Conservation (phyloP, 768 basidiomycete genomes). For the Gloeopeniophorella convolvens region DNA sequence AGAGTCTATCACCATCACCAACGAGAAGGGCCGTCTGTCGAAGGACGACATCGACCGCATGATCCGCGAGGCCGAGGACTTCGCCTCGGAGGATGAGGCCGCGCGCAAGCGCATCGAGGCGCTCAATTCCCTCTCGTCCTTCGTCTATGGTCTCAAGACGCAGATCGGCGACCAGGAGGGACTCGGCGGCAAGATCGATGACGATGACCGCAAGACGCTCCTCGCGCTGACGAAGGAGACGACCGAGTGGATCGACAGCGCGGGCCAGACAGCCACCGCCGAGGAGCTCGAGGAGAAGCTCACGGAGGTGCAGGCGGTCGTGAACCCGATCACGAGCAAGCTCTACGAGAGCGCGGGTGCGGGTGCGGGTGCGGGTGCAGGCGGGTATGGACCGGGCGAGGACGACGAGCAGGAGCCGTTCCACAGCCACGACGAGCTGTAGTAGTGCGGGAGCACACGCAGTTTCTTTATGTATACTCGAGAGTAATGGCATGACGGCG, state of each 20-base stretch:
- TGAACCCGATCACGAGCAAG: slow-evolving; percentile 44
- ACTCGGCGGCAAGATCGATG: slow-evolving; percentile 79
- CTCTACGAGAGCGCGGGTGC: slow-evolving; percentile 26
- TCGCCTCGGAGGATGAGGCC: slow-evolving; percentile 69
- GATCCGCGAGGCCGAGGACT: slow-evolving; percentile 92
- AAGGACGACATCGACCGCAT: slow-evolving; percentile 81
- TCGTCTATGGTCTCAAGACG: slow-evolving; percentile 80
- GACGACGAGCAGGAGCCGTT: slow-evolving; percentile 36
- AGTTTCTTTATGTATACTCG: slow-evolving; percentile 10
- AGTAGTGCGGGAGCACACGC: slow-evolving; percentile 1
- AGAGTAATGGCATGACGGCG: slow-evolving; percentile 3
- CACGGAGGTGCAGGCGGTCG: slow-evolving; percentile 31
- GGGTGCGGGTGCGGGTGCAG: slow-evolving; percentile 1
- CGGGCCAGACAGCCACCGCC: slow-evolving; percentile 64
- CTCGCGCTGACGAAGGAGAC: slow-evolving; percentile 79
- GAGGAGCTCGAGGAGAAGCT: slow-evolving; percentile 94
- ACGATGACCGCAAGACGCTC: slow-evolving; percentile 81
- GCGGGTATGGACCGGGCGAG: slow-evolving; percentile 23
- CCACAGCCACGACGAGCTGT: slow-evolving; percentile 42
- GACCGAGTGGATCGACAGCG: slow-evolving; percentile 87
- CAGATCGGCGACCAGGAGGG: slow-evolving; percentile 86
- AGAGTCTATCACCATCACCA: slow-evolving; percentile 88
- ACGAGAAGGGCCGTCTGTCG: slow-evolving; percentile 82
- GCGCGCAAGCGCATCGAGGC: slow-evolving; percentile 80
- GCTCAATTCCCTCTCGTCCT: slow-evolving; percentile 75